phyloP scores from a whole-genome alignment of 768 basidiomycete genomes.

The Pseudohyphozyma bogoriensis region DNA sequence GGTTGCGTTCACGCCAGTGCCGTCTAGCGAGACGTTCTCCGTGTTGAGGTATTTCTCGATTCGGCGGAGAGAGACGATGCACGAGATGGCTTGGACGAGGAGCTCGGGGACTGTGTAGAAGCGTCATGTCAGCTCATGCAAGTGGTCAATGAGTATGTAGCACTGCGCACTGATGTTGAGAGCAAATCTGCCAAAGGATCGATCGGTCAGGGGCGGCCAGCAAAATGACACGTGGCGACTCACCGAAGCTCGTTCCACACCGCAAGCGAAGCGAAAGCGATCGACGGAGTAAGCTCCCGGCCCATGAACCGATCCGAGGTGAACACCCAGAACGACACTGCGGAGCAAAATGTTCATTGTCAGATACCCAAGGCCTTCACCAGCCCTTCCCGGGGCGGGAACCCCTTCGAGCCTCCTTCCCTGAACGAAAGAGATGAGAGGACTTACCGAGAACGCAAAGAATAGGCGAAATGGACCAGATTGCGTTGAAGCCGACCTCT shows the following conservation, averaged over 20 bases:
- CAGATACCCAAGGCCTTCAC: slow-evolving; percentile 35
- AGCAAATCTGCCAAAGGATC: slow-evolving; percentile 5
- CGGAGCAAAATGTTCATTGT: slow-evolving; percentile 31
- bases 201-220: not conserved
- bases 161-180: slow-evolving; percentile 28
- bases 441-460: slow-evolving; percentile 35
- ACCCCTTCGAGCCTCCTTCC: too few relatives aligned
- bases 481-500: slow-evolving; percentile 29
- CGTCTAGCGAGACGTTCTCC: slow-evolving; percentile 40
- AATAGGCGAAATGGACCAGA: slow-evolving; percentile 33
- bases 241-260: slow-evolving; percentile 42
- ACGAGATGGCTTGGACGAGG: slow-evolving; percentile 17
- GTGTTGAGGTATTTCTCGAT: slow-evolving; percentile 39
- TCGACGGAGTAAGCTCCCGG: slow-evolving; percentile 33
- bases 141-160: slow-evolving; percentile 27
- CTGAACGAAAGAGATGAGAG: not conserved
- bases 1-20: too few relatives aligned
- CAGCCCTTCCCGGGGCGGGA: too few relatives aligned
- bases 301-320: slow-evolving; percentile 31
- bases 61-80: slow-evolving; percentile 35
- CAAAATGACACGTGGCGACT: slow-evolving; percentile 5
- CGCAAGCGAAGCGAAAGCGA: slow-evolving; percentile 41
- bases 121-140: too few relatives aligned
- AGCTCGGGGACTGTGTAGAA: not conserved
- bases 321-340: slow-evolving; percentile 35